phyloP scores from a whole-genome alignment of 768 basidiomycete genomes.

The Nidularia pulvinata region DNA sequence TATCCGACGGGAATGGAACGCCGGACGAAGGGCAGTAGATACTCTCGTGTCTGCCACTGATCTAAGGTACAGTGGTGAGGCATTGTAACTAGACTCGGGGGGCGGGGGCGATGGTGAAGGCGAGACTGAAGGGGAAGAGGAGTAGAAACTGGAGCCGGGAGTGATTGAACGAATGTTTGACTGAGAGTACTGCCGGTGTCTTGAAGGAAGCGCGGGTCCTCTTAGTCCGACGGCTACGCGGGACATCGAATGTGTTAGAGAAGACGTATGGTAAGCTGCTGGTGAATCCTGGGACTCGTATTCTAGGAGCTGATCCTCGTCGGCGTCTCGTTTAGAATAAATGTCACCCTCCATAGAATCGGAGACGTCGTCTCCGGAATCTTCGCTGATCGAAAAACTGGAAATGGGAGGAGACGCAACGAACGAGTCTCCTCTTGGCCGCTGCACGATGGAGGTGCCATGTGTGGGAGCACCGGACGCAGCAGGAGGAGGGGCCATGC shows the following conservation, averaged over 20 bases:
- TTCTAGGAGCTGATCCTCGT: slow-evolving; percentile 15
- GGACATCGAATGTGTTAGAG: slow-evolving; percentile 7
- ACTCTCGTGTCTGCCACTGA: too few species aligned
- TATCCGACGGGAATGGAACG: too few species aligned
- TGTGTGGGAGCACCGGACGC: neutral
- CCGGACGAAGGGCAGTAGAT: too few species aligned
- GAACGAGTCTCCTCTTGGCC: neutral
- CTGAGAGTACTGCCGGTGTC: neutral
- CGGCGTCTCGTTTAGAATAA: slow-evolving; percentile 5
- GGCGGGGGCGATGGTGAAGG: slow-evolving; percentile 12
- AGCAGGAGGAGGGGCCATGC: slow-evolving; percentile 5
- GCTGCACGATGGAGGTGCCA: slow-evolving; percentile 1
- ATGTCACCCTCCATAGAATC: slow-evolving; percentile 11
- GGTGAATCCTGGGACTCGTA: slow-evolving; percentile 13
- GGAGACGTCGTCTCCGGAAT: slow-evolving; percentile 19
- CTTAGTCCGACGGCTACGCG: neutral
- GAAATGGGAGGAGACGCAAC: slow-evolving; percentile 15
- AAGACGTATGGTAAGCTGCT: slow-evolving; percentile 3
- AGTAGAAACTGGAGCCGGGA: slow-evolving; percentile 12
- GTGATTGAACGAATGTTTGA: slow-evolving; percentile 3
- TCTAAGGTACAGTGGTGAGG: too few species aligned
- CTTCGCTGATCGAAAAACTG: slow-evolving; percentile 13
- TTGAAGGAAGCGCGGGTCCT: neutral
- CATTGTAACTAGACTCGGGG: too few species aligned
- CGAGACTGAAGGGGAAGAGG: slow-evolving; percentile 13